Evolutionary conservation across 2,329 filamentous ascomycete species (phyloP), one percentile per base, ranked within the genome.

Genomic region (Fusarium multiceps): DNA sequence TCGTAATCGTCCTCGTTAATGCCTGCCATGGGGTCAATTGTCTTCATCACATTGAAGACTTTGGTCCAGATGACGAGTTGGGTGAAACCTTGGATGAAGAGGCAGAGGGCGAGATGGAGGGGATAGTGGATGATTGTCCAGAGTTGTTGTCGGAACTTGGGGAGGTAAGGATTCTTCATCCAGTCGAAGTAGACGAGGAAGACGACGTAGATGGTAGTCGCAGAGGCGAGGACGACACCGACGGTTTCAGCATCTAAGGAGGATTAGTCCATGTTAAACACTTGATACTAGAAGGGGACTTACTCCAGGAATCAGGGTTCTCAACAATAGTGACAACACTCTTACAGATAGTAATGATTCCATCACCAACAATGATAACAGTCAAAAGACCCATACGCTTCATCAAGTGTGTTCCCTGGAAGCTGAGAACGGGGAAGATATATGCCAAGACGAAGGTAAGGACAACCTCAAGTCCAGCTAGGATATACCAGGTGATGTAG

Each of bases 361-460:
- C 88, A 72, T 91, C 89, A 16, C 89, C 89, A 61, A 91, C 85
- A 59, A 92, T 88, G 64, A 91, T 90, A 49, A 91, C 81, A 0
- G 89, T 91, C 58, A 91, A 80, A 4, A 90, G 81, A 14, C 85
- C 86, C 84, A 91, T 86, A 12, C 90, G 84, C 72, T 89, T 87
- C 72, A 89, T 88, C 57, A 91, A 76, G 74, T 90, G 88, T 1
- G 88, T 91, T 59, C 86, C 82, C 63, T 87, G 85, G 73, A 91
- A 89, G 56, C 86, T 87, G 45, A 91, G 81, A 51, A 87, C 84
- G 6, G 84, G 81, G 75, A 84, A 90, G 25, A 82, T 77, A 50
- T 83, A 85, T 12, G 89, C 89, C 7, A 89, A 78, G 7, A 77
- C 77, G 34, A 91, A 82, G 6, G 86, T 83, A 7, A 82, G 72